Base-by-base conservation (phyloP, 129 eudicot species). In the Escallonia herrerae region DNA sequence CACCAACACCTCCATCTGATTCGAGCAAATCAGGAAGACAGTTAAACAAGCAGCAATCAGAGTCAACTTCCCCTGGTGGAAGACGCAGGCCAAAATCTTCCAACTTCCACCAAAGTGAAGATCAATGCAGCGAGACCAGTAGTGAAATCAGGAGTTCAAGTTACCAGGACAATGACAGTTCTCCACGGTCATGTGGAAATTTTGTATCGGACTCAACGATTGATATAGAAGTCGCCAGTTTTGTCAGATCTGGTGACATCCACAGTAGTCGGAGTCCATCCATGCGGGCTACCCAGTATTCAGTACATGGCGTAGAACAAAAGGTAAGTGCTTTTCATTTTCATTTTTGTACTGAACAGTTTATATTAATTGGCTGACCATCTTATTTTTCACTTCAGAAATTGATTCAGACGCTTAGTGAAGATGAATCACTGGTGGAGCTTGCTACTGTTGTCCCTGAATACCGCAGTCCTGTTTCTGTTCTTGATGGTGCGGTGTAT, bases 381-480 rank as follows among this genome's bases (percentile, higher is more conserved):
- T 33, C 15, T 48, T n/a, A 6, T 10, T 52, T 6, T 1, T 71
- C 62, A 22, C 78, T 79, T 49, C 74, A 91, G 97, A 88, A 78
- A 63, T 71, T 79, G 42, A 66, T 52, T 51, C 66, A 43, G 68
- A 40, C 54, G 50, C 51, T 68, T 72, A 74, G 76, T 64, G 89
- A 84, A 66, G 89, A 83, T 71, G 82, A 76, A 49, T 71, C 85
- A 14, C 43, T 42, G 42, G 72, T 58, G 42, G 80, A 75, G 56
- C 65, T 50, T 62, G 61, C 71, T 66, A 43, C 15, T 33, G 68
- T 33, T 63, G 83, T 77, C 43, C 87, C 82, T 3, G 97, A 81
- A 73, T 84, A 85, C 57, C 87, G 91, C 5, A 93, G 98, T 72
- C 98, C 98, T 49, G 77, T 93, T 9, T 93, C 98, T 56, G 98